Percentiles rank a stretch among this genome's conserved stretches.
phyloP scores from a whole-genome alignment of 2,329 filamentous ascomycete species.

The Calonectria hongkongensis region DNA sequence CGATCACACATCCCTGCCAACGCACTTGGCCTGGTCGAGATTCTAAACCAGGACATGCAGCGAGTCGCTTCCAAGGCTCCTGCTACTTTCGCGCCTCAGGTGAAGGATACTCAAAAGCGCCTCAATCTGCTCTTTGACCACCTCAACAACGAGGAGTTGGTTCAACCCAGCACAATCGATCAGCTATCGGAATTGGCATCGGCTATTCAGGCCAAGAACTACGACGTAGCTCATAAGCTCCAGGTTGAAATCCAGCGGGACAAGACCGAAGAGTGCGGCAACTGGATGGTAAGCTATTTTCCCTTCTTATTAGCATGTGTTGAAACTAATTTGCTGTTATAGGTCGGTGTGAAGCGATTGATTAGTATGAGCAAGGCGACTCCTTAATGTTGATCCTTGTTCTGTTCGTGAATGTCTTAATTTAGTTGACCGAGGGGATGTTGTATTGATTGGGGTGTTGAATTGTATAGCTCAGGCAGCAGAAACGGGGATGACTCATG shows the following conservation, averaged over 20 bases:
- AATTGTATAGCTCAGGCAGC: slow-evolving; percentile 49
- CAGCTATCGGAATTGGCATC: slow-evolving; percentile 79
- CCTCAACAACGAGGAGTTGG: slow-evolving; percentile 94
- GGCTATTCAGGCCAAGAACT: slow-evolving; percentile 81
- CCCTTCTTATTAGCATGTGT: background rate
- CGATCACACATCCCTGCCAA: slow-evolving; percentile 89
- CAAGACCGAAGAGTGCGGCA: slow-evolving; percentile 86
- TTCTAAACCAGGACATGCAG: slow-evolving; percentile 89
- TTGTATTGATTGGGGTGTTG: slow-evolving; percentile 42
- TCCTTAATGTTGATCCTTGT: slow-evolving; percentile 64
- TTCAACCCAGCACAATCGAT: slow-evolving; percentile 86
- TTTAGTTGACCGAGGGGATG: slow-evolving; percentile 44
- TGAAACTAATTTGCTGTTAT: slow-evolving; percentile 62
- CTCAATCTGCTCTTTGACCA: slow-evolving; percentile 97
- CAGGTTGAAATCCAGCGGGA: slow-evolving; percentile 86
- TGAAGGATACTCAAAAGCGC: slow-evolving; percentile 95
- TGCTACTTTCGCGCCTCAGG: slow-evolving; percentile 88
- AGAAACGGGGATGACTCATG: slow-evolving; percentile 50
- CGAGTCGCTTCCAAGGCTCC: slow-evolving; percentile 91
- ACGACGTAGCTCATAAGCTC: slow-evolving; percentile 78
- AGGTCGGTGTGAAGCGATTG: slow-evolving; percentile 86
- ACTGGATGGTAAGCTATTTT: slow-evolving; percentile 84
- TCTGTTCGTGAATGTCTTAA: slow-evolving; percentile 42
- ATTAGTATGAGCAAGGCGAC: slow-evolving; percentile 88
- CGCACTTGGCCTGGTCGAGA: slow-evolving; percentile 86